These are phyloP conservation scores for Cyberlindnera maclurae DNA, from an alignment of 805 yeast species.

Conservation along the genomic window DNA sequence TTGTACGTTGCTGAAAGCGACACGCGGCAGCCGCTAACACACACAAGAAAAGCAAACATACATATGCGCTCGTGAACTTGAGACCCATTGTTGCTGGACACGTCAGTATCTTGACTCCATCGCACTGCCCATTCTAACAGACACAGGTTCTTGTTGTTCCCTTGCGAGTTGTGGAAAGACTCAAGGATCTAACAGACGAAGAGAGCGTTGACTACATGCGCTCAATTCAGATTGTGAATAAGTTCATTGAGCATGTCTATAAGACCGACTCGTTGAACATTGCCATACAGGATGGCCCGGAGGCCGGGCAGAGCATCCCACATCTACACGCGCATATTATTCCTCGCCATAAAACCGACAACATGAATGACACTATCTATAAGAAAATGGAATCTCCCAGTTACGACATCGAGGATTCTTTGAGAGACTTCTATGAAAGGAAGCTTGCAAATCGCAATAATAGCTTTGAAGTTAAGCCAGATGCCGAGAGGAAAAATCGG, in stretches of 20 bases:
- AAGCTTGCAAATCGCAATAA: conserved; percentile 21
- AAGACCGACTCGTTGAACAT: conserved; percentile 81
- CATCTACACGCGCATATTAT: conserved; percentile 92
- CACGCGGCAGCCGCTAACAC: neutral
- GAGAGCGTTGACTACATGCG: conserved; percentile 75
- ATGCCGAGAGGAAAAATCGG: conserved; percentile 51
- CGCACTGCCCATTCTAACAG: conserved; percentile 5
- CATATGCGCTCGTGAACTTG: conserved; percentile 84
- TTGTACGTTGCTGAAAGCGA: conserved; percentile 8
- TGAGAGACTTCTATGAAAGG: conserved; percentile 26
- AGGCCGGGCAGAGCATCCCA: conserved; percentile 94
- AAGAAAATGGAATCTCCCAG: conserved; percentile 47
- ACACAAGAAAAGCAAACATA: conserved; percentile 45
- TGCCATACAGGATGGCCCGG: conserved; percentile 94
- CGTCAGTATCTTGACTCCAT: conserved; percentile 24
- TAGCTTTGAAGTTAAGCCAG: conserved; percentile 32
- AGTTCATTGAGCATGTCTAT: conserved; percentile 57
- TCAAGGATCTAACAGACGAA: conserved; percentile 62
- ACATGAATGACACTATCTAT: conserved; percentile 71
- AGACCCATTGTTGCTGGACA: conserved; percentile 95
- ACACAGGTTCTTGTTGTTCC: conserved; percentile 65
- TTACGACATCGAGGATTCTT: conserved; percentile 34
- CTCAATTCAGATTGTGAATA: conserved; percentile 64
- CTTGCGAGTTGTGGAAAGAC: conserved; percentile 52
- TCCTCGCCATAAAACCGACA: conserved; percentile 60